Conservation (phyloP, 495 filamentous ascomycete species). For the Friedmanniomyces endolithicus region DNA sequence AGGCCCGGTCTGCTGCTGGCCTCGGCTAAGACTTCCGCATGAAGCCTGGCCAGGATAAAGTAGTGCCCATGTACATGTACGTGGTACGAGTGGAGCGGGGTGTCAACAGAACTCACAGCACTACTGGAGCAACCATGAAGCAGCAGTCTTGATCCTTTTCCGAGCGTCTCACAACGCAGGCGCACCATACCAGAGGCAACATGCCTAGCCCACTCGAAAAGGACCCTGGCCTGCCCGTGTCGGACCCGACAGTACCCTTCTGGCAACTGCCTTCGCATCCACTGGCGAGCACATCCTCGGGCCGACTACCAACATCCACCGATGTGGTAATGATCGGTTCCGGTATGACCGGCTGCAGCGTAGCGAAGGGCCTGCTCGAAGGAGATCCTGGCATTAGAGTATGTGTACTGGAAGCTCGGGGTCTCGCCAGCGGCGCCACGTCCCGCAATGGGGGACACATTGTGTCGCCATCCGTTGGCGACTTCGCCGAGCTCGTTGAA, state of each 20-base stretch:
- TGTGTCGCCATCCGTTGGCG: constrained; percentile 8
- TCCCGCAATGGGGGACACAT: constrained; percentile 34
- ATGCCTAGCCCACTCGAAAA: neutral
- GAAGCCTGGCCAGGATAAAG: too few species aligned
- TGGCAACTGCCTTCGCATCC: constrained; percentile 1
- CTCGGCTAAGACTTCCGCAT: too few species aligned
- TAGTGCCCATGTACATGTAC: too few species aligned
- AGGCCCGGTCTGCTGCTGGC: too few species aligned
- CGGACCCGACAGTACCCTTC: constrained; percentile 1
- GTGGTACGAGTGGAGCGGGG: too few species aligned
- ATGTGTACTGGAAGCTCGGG: constrained; percentile 31
- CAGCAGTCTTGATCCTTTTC: too few species aligned
- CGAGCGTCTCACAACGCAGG: neutral
- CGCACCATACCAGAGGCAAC: neutral
- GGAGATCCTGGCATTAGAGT: constrained; percentile 15
- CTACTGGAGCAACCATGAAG: too few species aligned
- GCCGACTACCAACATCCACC: neutral
- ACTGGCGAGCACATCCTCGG: neutral
- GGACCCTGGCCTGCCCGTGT: constrained; percentile 9
- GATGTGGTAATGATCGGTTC: constrained; percentile 12
- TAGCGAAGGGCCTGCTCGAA: constrained; percentile 4
- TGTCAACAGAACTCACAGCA: too few species aligned
- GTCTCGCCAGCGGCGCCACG: constrained; percentile 32
- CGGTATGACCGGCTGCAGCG: constrained; percentile 6
- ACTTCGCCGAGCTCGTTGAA: constrained; percentile 1